A percentile compares a stretch with the other conserved stretches of the same genome.
These are phyloP conservation scores for Leishmania aethiopica DNA, from an alignment of 208 protist genomes.

Conservation along the genomic window DNA sequence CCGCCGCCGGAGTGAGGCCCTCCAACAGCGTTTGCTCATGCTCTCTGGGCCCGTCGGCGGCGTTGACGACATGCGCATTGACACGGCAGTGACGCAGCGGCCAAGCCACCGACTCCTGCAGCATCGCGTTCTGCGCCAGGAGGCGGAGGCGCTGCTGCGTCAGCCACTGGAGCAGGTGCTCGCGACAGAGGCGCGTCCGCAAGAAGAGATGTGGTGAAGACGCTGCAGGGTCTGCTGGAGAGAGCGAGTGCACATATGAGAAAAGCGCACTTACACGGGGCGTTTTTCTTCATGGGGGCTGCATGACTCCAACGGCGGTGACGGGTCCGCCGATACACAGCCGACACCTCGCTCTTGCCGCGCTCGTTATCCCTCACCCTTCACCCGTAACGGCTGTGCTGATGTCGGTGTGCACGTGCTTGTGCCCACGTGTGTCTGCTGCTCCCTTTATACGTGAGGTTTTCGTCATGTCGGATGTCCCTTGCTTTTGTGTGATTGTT, in stretches of 20 bases:
- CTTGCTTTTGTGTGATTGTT: no score
- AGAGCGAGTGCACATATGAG: not conserved
- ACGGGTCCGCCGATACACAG: not conserved
- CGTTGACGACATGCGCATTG: constrained; percentile 4
- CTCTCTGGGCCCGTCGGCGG: not conserved
- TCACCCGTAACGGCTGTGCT: not conserved
- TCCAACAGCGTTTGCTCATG: not conserved
- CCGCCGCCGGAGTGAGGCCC: constrained; percentile 3
- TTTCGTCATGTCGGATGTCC: no score
- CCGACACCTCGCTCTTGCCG: not conserved
- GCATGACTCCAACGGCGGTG: not conserved
- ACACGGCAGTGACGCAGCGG: constrained; percentile 12
- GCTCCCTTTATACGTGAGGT: not conserved
- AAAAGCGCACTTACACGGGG: not conserved
- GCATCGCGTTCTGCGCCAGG: constrained; percentile 1
- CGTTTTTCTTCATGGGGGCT: not conserved
- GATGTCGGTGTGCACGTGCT: not conserved
- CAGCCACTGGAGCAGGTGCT: constrained; percentile 12
- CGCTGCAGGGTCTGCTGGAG: not conserved
- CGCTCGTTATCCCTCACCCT: not conserved
- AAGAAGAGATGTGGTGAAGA: not conserved
- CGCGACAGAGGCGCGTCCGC: not conserved
- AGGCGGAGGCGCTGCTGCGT: constrained; percentile 12
- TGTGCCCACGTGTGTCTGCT: not conserved
- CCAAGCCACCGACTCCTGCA: constrained; percentile 4